Evolutionary conservation across 139 green algal species (phyloP).

Genomic region (Pleodorina starrii): DNA sequence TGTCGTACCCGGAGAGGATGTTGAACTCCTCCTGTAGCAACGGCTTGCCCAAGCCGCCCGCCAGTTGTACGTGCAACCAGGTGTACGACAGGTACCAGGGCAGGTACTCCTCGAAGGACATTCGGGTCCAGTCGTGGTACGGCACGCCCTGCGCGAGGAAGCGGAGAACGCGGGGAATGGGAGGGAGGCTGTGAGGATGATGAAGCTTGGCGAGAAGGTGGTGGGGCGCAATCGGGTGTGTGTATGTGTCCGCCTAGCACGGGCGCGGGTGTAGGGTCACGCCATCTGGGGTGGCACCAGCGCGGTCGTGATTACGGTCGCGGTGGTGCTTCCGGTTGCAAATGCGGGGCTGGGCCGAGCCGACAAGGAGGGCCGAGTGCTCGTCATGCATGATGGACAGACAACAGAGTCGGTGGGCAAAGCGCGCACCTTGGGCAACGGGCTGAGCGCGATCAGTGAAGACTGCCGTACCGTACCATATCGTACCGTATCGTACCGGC

Average conservation of each 20-base stretch:
- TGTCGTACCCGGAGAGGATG: slow-evolving; percentile 21
- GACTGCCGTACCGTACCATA: too few relatives aligned
- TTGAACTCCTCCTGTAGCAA: slow-evolving; percentile 56
- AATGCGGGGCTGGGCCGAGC: too few relatives aligned
- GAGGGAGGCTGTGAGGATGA: neutral
- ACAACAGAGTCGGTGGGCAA: too few relatives aligned
- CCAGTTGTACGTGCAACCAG: slow-evolving; percentile 4
- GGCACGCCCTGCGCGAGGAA: slow-evolving; percentile 5
- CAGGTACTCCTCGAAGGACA: slow-evolving; percentile 37
- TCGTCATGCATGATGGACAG: too few relatives aligned
- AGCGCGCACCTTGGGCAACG: too few relatives aligned
- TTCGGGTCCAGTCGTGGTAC: slow-evolving; percentile 3
- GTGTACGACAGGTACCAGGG: slow-evolving; percentile 37
- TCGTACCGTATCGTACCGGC: too few relatives aligned
- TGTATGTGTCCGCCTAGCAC: neutral
- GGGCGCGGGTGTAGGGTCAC: neutral
- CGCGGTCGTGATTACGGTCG: too few relatives aligned
- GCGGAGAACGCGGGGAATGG: neutral
- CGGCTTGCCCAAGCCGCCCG: slow-evolving; percentile 22
- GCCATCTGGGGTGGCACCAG: too few relatives aligned
- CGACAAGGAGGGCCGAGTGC: too few relatives aligned
- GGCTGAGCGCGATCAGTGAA: too few relatives aligned
- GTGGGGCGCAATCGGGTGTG: neutral
- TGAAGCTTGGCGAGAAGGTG: too few relatives aligned
- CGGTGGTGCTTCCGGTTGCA: too few relatives aligned